Conservation (phyloP, 192 early-diverging fungal species). For the Phycomyces nitens region DNA sequence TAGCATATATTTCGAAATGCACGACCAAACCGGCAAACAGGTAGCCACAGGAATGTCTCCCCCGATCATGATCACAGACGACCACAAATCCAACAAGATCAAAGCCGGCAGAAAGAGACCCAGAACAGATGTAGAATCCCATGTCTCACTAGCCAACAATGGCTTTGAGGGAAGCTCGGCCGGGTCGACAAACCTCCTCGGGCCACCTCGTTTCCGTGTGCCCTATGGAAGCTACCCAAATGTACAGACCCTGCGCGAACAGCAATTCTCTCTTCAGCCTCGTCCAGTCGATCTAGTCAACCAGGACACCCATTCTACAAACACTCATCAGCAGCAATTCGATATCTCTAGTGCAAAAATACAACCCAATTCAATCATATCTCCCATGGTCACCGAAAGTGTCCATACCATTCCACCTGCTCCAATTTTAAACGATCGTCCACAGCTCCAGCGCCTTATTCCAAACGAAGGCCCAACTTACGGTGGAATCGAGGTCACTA, state of each 20-base stretch:
- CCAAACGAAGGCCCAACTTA: conserved; percentile 80
- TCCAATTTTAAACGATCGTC: background rate
- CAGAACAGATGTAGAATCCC: conserved; percentile 34
- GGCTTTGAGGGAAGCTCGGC: background rate
- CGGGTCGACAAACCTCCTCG: too few relatives aligned
- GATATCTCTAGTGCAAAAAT: background rate
- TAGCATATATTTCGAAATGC: conserved; percentile 75
- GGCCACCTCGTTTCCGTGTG: too few relatives aligned
- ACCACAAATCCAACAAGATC: conserved; percentile 88
- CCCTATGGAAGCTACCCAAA: too few relatives aligned
- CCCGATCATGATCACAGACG: conserved; percentile 96
- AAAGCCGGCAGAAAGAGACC: conserved; percentile 35
- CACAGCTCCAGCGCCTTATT: conserved; percentile 52
- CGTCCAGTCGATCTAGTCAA: background rate
- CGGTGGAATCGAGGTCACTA: conserved; percentile 84
- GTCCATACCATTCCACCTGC: background rate
- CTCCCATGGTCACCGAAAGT: background rate
- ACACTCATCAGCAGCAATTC: background rate
- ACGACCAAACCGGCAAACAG: conserved; percentile 62
- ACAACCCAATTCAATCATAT: background rate
- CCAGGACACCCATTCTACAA: too few relatives aligned
- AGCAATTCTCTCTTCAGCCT: background rate
- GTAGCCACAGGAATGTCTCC: conserved; percentile 87
- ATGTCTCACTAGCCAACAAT: background rate
- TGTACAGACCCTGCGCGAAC: too few relatives aligned